Evolutionary conservation across 2,329 filamentous ascomycete species (phyloP).

Genomic region (Trematosphaeria pertusa): DNA sequence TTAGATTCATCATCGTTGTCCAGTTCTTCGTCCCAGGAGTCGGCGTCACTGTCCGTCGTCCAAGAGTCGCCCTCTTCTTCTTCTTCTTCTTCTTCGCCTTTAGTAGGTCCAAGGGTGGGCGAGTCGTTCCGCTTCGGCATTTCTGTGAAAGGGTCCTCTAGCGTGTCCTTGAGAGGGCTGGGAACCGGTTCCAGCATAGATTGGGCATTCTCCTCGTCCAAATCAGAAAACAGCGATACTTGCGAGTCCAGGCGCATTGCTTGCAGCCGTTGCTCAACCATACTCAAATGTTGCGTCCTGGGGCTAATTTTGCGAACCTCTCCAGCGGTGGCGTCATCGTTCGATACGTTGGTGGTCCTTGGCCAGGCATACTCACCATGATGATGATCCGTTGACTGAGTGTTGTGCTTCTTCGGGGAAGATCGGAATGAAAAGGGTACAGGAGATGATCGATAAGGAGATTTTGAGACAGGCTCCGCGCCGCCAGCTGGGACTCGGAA

Average conservation of each 20-base stretch:
- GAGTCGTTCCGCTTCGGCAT: slow-evolving; percentile 1
- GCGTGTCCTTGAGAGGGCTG: slow-evolving; percentile 42
- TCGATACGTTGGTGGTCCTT: slow-evolving; percentile 22
- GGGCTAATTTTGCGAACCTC: slow-evolving; percentile 24
- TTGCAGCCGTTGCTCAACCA: slow-evolving; percentile 30
- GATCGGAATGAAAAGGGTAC: slow-evolving; percentile 43
- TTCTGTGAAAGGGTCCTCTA: slow-evolving; percentile 24
- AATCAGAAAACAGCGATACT: slow-evolving; percentile 37
- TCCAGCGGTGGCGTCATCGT: slow-evolving; percentile 5
- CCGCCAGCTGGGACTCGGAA: slow-evolving; percentile 38
- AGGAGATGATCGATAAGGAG: slow-evolving; percentile 42
- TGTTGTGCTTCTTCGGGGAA: slow-evolving; percentile 26
- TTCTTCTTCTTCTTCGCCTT: slow-evolving; percentile 14
- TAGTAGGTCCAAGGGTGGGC: slow-evolving; percentile 5
- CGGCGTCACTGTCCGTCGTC: slow-evolving; percentile 48
- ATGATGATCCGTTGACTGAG: slow-evolving; percentile 56
- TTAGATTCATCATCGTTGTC: slow-evolving; percentile 61
- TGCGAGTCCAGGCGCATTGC: slow-evolving; percentile 38
- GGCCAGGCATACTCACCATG: slow-evolving; percentile 56
- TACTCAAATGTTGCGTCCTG: slow-evolving; percentile 23
- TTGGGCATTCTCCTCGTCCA: slow-evolving; percentile 45
- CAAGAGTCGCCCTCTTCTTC: slow-evolving; percentile 34
- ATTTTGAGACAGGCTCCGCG: slow-evolving; percentile 30
- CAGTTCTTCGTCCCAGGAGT: slow-evolving; percentile 43
- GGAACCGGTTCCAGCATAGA: slow-evolving; percentile 51